Percentiles rank a stretch among this genome's conserved stretches.
phyloP scores from a whole-genome alignment of 2,329 filamentous ascomycete species.

The Verticillium zaregamsianum region DNA sequence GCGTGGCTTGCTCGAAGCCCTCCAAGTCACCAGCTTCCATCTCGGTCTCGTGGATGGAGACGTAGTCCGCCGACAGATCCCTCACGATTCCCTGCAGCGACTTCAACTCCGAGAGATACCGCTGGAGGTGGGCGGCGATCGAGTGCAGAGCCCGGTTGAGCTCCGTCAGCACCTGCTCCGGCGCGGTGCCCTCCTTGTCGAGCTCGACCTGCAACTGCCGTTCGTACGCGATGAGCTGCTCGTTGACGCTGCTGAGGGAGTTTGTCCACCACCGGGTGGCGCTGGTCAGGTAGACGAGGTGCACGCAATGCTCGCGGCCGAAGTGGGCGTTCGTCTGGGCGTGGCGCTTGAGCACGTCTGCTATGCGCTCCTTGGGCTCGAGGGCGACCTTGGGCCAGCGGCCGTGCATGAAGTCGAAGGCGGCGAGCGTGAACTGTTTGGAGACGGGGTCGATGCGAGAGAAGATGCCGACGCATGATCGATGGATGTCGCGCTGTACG shows the following conservation, averaged over 20 bases:
- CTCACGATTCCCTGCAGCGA: background rate
- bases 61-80: background rate
- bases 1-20: background rate
- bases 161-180: background rate
- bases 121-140: background rate
- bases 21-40: background rate
- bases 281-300: background rate
- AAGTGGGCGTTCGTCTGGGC: background rate
- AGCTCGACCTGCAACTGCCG: background rate
- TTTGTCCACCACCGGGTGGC: background rate
- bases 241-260: background rate
- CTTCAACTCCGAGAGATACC: background rate
- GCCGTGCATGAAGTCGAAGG: background rate
- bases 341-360: background rate
- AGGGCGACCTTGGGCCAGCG: background rate
- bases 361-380: background rate
- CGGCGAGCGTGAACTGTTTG: background rate
- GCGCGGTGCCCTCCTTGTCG: background rate
- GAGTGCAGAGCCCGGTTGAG: background rate
- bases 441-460: background rate
- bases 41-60: background rate
- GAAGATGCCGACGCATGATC: background rate
- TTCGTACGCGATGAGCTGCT: background rate
- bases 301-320: background rate
- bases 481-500: background rate